phyloP scores from a whole-genome alignment of 23 red algal genomes.

The Pyropia yezoensis region DNA sequence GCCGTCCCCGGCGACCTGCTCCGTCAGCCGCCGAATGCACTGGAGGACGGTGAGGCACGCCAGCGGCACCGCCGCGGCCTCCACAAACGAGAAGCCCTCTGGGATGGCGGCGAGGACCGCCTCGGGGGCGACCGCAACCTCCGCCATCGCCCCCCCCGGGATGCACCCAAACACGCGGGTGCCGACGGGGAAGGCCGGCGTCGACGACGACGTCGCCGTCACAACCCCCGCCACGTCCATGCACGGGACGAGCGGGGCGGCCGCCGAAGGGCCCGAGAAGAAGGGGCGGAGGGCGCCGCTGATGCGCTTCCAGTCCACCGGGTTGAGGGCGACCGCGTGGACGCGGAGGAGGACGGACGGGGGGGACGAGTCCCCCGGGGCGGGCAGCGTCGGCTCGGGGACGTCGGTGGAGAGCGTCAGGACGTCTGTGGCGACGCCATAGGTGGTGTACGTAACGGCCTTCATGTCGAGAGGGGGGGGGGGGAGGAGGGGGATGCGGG shows the following conservation, averaged over 20 bases:
- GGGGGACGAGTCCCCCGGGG: no score
- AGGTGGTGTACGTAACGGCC: no score
- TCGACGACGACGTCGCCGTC: not conserved
- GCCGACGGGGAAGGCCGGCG: conserved; percentile 1
- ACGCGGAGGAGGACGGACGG: conserved; percentile 11
- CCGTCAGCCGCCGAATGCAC: not conserved
- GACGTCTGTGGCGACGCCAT: no score
- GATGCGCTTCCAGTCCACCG: conserved; percentile 11
- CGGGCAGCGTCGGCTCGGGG: no score
- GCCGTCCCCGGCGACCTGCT: not conserved
- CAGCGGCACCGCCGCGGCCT: conserved; percentile 15
- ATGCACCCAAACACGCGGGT: conserved; percentile 25
- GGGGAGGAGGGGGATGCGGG: no score
- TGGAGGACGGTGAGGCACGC: conserved; percentile 15
- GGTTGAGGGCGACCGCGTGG: conserved; percentile 26
- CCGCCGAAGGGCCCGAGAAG: not conserved
- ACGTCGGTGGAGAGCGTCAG: no score
- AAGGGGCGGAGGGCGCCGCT: not conserved
- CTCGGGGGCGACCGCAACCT: not conserved
- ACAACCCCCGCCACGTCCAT: conserved; percentile 26
- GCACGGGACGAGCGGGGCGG: conserved; percentile 7
- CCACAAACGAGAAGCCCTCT: conserved; percentile 5
- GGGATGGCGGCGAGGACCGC: conserved; percentile 10
- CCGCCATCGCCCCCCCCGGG: not conserved
- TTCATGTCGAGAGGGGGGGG: no score